A percentile compares a stretch with the other conserved stretches of the same genome.
Evolutionary conservation across 176 grass and related monocot species (phyloP).

Genomic region (Aegilops speltoides): DNA sequence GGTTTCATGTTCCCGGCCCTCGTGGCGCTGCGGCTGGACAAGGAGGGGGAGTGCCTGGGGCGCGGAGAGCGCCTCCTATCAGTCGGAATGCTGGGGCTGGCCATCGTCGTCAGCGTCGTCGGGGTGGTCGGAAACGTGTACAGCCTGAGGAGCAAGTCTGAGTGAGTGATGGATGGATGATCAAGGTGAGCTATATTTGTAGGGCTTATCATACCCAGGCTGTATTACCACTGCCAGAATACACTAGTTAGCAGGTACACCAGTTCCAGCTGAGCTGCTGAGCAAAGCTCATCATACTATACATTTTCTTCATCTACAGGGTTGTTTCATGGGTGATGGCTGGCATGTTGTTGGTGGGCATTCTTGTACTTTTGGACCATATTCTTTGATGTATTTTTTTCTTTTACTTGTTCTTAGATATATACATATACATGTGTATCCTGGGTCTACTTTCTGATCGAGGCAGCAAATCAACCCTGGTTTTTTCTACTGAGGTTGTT

Average conservation of each 20-base stretch:
- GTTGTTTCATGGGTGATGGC: not conserved
- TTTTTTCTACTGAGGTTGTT: not conserved
- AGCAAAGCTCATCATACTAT: conserved; percentile 24
- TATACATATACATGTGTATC: not conserved
- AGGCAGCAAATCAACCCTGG: not conserved
- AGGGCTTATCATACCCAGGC: conserved; percentile 25
- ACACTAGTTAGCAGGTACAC: conserved; percentile 29
- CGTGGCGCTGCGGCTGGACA: conserved; percentile 72
- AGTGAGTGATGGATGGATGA: conserved; percentile 45
- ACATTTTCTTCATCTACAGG: conserved; percentile 22
- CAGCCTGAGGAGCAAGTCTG: conserved; percentile 69
- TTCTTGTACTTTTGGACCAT: conserved; percentile 20
- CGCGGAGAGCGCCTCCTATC: conserved; percentile 55
- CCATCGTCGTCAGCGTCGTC: conserved; percentile 61
- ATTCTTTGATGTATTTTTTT: conserved; percentile 36
- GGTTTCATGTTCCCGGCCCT: conserved; percentile 94
- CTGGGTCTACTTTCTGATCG: conserved; percentile 10
- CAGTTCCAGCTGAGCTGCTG: not conserved
- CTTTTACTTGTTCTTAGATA: not conserved
- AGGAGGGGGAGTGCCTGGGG: conserved; percentile 58
- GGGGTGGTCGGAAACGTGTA: conserved; percentile 85
- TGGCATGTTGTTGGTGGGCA: not conserved
- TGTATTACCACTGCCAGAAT: not conserved
- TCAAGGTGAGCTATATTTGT: not conserved
- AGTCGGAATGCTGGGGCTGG: conserved; percentile 60